phyloP scores from a whole-genome alignment of 495 filamentous ascomycete species.

The Neurospora tetraspora region DNA sequence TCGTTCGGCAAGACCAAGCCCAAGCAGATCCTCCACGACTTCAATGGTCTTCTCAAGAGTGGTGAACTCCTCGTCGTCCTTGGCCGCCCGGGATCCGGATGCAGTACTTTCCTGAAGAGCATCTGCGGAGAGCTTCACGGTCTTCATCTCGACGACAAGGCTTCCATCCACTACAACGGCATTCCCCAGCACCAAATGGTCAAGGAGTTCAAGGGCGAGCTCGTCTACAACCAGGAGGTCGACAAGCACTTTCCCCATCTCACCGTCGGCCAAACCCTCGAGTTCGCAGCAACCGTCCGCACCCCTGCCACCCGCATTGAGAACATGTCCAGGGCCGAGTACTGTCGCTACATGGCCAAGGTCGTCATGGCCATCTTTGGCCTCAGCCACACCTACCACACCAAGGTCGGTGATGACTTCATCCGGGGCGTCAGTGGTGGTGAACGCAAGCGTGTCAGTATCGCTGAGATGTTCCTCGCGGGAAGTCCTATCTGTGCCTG shows the following conservation, averaged over 20 bases:
- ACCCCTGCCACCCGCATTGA: slow-evolving; percentile 56
- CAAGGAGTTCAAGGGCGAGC: slow-evolving; percentile 53
- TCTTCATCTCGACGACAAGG: slow-evolving; percentile 30
- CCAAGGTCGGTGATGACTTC: slow-evolving; percentile 74
- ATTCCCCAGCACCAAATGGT: slow-evolving; percentile 41
- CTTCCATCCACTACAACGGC: slow-evolving; percentile 42
- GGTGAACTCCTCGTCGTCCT: slow-evolving; percentile 78
- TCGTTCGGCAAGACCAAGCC: slow-evolving; percentile 16
- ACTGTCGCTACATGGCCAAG: slow-evolving; percentile 54
- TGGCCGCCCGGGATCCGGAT: slow-evolving; percentile 53
- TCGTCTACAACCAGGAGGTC: slow-evolving; percentile 45
- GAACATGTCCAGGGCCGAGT: slow-evolving; percentile 52
- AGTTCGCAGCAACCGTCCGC: slow-evolving; percentile 55
- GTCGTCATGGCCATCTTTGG: slow-evolving; percentile 70
- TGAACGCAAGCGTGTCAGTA: slow-evolving; percentile 44
- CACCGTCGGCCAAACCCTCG: slow-evolving; percentile 56
- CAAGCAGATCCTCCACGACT: slow-evolving; percentile 55
- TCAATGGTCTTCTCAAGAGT: slow-evolving; percentile 61
- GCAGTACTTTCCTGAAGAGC: slow-evolving; percentile 58
- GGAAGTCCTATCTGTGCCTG: slow-evolving; percentile 37
- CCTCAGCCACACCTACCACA: slow-evolving; percentile 49
- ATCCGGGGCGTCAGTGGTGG: slow-evolving; percentile 58
- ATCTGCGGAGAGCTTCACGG: slow-evolving; percentile 57
- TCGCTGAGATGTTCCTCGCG: slow-evolving; percentile 42
- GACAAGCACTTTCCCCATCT: slow-evolving; percentile 59